Evolutionary conservation across 108 stramenopile species (phyloP).

Genomic region (Skeletonema marinoi): DNA sequence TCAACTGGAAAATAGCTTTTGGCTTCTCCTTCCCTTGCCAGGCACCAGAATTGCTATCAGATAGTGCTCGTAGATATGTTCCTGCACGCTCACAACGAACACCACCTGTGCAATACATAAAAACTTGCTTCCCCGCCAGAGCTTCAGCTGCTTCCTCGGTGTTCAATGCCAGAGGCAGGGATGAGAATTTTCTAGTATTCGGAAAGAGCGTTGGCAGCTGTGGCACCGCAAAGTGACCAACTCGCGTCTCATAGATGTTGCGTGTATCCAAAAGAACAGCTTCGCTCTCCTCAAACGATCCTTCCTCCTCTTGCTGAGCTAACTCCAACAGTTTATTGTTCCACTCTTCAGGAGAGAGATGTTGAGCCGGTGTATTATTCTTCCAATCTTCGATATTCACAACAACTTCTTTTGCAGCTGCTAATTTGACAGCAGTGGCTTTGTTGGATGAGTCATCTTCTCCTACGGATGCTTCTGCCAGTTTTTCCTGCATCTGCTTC

Average conservation of each 20-base stretch:
- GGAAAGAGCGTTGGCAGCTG: constrained; percentile 60
- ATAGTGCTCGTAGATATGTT: constrained; percentile 65
- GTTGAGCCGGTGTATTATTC: constrained; percentile 49
- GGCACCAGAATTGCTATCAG: constrained; percentile 36
- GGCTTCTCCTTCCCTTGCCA: constrained; percentile 51
- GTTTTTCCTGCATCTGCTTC: constrained; percentile 6
- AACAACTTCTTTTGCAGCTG: constrained; percentile 4
- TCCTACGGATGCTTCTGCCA: not conserved
- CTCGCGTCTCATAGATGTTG: constrained; percentile 76
- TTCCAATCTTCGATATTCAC: constrained; percentile 44
- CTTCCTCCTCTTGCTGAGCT: not conserved
- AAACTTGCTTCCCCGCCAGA: constrained; percentile 62
- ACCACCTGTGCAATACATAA: constrained; percentile 69
- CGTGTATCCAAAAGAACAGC: constrained; percentile 76
- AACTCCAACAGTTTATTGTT: constrained; percentile 47
- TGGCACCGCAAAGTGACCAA: constrained; percentile 72
- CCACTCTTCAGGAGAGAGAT: constrained; percentile 79
- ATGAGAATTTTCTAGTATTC: constrained; percentile 86
- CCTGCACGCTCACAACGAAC: constrained; percentile 83
- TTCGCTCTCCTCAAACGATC: constrained; percentile 3
- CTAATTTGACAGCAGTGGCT: not conserved
- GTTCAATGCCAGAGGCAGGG: constrained; percentile 66
- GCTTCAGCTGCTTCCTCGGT: constrained; percentile 48
- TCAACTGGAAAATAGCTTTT: constrained; percentile 65
- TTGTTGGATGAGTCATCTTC: not conserved